phyloP scores from a whole-genome alignment of 139 green algal genomes.

The Deuterostichococcus epilithicus region DNA sequence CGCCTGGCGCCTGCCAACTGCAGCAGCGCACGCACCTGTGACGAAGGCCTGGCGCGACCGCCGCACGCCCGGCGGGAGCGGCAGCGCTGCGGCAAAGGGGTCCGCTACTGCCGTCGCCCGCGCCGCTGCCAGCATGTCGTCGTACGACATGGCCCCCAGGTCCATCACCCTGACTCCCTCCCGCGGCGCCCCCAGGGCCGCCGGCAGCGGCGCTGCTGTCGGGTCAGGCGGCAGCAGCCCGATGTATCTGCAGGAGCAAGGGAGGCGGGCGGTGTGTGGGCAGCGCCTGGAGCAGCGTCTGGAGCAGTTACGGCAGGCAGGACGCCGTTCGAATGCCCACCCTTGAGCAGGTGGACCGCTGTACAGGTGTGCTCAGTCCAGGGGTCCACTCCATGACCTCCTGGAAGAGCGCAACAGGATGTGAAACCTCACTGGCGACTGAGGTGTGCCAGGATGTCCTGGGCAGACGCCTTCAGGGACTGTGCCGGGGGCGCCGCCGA shows the following conservation, averaged over 20 bases:
- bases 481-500: background rate
- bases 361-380: too few relatives aligned
- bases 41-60: conserved; percentile 4
- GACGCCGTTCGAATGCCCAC: too few relatives aligned
- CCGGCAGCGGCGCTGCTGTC: conserved; percentile 6
- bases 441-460: background rate
- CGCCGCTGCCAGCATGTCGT: conserved; percentile 9
- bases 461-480: background rate
- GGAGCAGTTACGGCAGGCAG: too few relatives aligned
- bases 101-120: background rate
- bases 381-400: too few relatives aligned
- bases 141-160: background rate
- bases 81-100: conserved; percentile 9
- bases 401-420: too few relatives aligned
- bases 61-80: conserved; percentile 7
- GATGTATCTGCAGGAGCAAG: conserved; percentile 8
- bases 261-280: too few relatives aligned
- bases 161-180: conserved; percentile 5
- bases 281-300: too few relatives aligned
- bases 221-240: conserved; percentile 12
- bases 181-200: background rate
- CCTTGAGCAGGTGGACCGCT: too few relatives aligned
- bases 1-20: background rate
- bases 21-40: background rate
- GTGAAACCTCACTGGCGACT: conserved; percentile 1